Percentiles rank a stretch among this genome's conserved stretches.
phyloP scores from a whole-genome alignment of 2,329 filamentous ascomycete genomes.

The Fusarium sulawesiense region DNA sequence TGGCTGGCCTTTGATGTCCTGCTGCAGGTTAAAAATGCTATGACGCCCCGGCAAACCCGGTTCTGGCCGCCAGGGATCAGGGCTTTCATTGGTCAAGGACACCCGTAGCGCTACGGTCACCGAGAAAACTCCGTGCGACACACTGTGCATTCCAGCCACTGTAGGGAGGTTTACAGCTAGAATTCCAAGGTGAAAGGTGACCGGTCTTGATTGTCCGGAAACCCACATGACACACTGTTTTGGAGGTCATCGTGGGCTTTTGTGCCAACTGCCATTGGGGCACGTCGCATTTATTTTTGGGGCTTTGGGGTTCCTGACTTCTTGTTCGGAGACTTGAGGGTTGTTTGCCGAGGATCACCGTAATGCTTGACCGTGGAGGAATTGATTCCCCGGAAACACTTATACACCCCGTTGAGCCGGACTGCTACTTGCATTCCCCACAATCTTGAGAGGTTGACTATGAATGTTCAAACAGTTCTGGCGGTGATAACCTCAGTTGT shows the following conservation, averaged over 20 bases:
- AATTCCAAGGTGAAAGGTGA: slow-evolving; percentile 21
- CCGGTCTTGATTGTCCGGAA: slow-evolving; percentile 35
- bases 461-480: background rate
- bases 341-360: slow-evolving; percentile 40
- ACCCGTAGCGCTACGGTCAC: slow-evolving; percentile 34
- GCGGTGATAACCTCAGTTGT: background rate
- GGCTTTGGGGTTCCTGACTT: slow-evolving; percentile 19
- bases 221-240: slow-evolving; percentile 38
- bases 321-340: slow-evolving; percentile 32
- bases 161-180: slow-evolving; percentile 16
- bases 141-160: slow-evolving; percentile 40
- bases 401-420: slow-evolving; percentile 33
- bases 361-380: slow-evolving; percentile 28
- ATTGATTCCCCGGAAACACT: slow-evolving; percentile 30
- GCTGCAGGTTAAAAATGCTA: slow-evolving; percentile 43
- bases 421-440: slow-evolving; percentile 30
- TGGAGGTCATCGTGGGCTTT: slow-evolving; percentile 36
- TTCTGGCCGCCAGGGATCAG: slow-evolving; percentile 40
- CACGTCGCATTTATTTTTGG: slow-evolving; percentile 32
- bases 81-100: slow-evolving; percentile 36
- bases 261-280: slow-evolving; percentile 32
- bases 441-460: slow-evolving; percentile 16
- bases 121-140: slow-evolving; percentile 35
- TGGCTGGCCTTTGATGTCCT: slow-evolving; percentile 45
- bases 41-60: slow-evolving; percentile 48